Base-by-base conservation (phyloP, 306 rosid species). In the Castanea sativa region DNA sequence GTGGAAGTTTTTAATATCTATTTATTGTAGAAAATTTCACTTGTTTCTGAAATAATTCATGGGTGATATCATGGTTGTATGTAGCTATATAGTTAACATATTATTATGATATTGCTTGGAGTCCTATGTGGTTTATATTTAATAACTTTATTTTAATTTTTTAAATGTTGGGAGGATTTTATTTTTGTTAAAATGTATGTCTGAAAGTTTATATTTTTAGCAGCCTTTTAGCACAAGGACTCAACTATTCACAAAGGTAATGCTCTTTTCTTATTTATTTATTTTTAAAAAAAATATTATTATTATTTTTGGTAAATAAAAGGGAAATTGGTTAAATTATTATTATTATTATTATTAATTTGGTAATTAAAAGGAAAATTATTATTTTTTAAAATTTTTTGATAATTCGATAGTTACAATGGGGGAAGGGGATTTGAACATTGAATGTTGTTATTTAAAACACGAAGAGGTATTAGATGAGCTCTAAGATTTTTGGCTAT, bases 141-240 rank as follows among this genome's bases (percentile, higher is more conserved):
- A 30, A 51, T 27, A 14, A 61, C 52, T 52, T 67, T 19, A 59
- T 19, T 27, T 7, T 76, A 20, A 14, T 5, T 63, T 43, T 71
- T 35, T 63, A 69, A n/a, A 10, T 30, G 68, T 35, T 73, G 68
- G 74, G 20, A 49, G 25, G 74, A 55, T 38, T 45, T 79, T 74
- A 79, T 38, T 56, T 69, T 58, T 85, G 49, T 76, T 69, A 18
- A 29, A 1, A 14, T 16, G 43, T 63, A 63, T 64, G 45, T 64
- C 12, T 64, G 7, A 9, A 32, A 33, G 27, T 76, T 19, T 59
- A 32, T 35, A 21, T 57, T 76, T 82, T 82, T 75, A 86, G 95
- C 99, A 94, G 99, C 99, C 99, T 84, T 94, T 92, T 76, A 88
- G 8, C 71, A 91, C 97, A 11, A 88, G 99, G 84, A 92, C 90